These are phyloP conservation scores for Thalassiosira oceanica DNA, from an alignment of 352 stramenopile genomes.

Conservation along the genomic window DNA sequence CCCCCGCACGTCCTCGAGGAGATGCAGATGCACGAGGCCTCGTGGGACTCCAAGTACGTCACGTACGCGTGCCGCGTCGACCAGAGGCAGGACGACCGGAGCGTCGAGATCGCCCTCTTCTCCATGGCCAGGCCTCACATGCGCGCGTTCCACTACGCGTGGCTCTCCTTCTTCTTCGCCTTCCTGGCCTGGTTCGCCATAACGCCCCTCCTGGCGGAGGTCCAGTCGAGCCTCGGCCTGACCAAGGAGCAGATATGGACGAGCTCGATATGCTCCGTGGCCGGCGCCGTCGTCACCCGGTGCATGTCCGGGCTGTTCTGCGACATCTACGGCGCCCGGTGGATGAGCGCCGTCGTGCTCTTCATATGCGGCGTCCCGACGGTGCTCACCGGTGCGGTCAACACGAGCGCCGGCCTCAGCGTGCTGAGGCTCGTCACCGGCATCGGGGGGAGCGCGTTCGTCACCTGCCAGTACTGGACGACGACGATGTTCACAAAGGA, in stretches of 20 bases:
- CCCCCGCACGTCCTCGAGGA: too few species aligned
- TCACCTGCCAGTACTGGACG: conserved; percentile 92
- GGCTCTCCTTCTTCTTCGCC: conserved; percentile 87
- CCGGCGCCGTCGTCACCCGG: conserved; percentile 86
- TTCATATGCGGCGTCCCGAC: conserved; percentile 84
- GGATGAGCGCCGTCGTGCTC: conserved; percentile 81
- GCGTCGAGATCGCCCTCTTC: conserved; percentile 54
- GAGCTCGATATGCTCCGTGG: conserved; percentile 86
- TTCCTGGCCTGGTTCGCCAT: conserved; percentile 91
- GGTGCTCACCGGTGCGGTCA: conserved; percentile 84
- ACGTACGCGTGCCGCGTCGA: conserved; percentile 54
- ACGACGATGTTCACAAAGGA: conserved; percentile 90
- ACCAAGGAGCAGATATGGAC: conserved; percentile 86
- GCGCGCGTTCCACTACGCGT: conserved; percentile 90
- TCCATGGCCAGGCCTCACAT: conserved; percentile 88
- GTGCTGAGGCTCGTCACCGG: conserved; percentile 90
- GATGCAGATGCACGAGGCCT: conserved; percentile 34
- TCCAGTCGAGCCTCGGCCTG: conserved; percentile 84
- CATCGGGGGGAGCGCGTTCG: conserved; percentile 89
- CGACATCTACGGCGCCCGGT: conserved; percentile 85
- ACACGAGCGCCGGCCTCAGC: conserved; percentile 74
- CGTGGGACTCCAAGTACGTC: conserved; percentile 57
- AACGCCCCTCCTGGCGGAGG: conserved; percentile 87
- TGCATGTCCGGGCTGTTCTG: conserved; percentile 87
- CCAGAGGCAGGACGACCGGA: conserved; percentile 46